Conservation (phyloP, 768 basidiomycete species). For the Filobasidium wieringae region DNA sequence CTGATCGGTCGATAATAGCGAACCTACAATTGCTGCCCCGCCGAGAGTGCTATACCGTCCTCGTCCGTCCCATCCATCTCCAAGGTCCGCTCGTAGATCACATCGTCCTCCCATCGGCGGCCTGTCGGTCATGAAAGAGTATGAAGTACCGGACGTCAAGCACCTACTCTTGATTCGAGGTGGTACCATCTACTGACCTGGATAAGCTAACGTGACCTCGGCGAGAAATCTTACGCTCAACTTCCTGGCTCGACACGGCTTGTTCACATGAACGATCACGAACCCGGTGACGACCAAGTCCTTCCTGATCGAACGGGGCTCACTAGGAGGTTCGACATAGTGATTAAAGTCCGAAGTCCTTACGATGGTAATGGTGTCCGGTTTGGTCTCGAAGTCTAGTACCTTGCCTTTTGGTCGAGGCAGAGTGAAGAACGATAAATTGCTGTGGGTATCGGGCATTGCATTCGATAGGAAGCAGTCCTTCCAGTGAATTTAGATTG, state of each 20-base stretch:
- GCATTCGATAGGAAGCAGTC: no score
- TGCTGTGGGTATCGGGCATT: neutral
- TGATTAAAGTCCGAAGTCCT: slow-evolving; percentile 14
- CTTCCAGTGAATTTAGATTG: no score
- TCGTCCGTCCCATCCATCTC: neutral
- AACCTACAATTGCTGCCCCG: slow-evolving; percentile 12
- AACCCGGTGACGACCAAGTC: slow-evolving; percentile 11
- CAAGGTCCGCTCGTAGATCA: slow-evolving; percentile 9
- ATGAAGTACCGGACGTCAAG: no score
- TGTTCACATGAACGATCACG: slow-evolving; percentile 12
- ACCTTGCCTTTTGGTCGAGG: neutral
- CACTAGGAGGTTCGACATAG: slow-evolving; percentile 5
- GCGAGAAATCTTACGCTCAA: slow-evolving; percentile 10
- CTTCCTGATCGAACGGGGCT: neutral
- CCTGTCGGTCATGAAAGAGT: neutral
- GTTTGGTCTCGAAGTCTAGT: neutral
- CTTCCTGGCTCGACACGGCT: slow-evolving; percentile 6
- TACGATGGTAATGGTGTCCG: slow-evolving; percentile 13
- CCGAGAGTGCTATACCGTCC: slow-evolving; percentile 4
- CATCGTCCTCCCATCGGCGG: slow-evolving; percentile 11
- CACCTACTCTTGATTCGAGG: neutral
- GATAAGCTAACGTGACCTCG: slow-evolving; percentile 12
- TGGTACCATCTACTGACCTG: neutral
- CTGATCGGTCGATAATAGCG: neutral
- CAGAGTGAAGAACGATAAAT: neutral